Base-by-base conservation (phyloP, 768 basidiomycete genomes). In the Tricholoma furcatifolium region DNA sequence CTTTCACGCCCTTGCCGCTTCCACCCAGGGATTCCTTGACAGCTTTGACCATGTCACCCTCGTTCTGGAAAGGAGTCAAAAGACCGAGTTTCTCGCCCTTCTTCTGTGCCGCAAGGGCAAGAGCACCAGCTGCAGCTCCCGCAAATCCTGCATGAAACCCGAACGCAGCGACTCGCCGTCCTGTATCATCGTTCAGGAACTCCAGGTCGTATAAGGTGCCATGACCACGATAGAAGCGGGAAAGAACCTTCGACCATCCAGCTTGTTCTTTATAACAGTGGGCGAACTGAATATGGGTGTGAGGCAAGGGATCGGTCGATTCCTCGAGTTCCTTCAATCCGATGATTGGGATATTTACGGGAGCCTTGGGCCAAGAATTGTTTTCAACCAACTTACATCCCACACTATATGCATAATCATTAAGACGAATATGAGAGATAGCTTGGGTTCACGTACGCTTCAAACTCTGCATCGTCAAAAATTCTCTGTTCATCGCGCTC, bases 61-160 rank as follows among this genome's bases (percentile, higher is more conserved):
- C 97, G 62, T 96, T 91, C 51, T 73, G 73, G 63, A 87, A 99
- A 4, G 97, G 91, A 57, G 86, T 79, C 57, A 98, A 72, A 23
- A 67, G 72, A 4, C 88, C 91, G 27, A 96, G 74, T 4, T 70
- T 69, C 61, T 80, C 67, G 1, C 83, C 85, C 42, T 79, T 74
- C 57, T 78, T 76, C 47, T 87, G 80, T 18, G 88, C 78, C 1
- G 87, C 90, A 31, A 85, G 68, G 2, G 91, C 93, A 23, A 98
- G 79, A 7, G 90, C 91, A 18, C 91, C 88, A 0, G 91, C 93
- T 5, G 94, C 96, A 9, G 94, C 93, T 14, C 97, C 97, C n/a
- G 96, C 94, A 62, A 98, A 99, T 4, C 97, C 97, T 11, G 97
- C 97, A 68, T 98, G 91, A 75, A 88, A 99, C 6, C 97, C 97